Evolutionary conservation across 2,329 filamentous ascomycete species (phyloP), one percentile per base, ranked within the genome.

Genomic region (Paecilomyces sp.): DNA sequence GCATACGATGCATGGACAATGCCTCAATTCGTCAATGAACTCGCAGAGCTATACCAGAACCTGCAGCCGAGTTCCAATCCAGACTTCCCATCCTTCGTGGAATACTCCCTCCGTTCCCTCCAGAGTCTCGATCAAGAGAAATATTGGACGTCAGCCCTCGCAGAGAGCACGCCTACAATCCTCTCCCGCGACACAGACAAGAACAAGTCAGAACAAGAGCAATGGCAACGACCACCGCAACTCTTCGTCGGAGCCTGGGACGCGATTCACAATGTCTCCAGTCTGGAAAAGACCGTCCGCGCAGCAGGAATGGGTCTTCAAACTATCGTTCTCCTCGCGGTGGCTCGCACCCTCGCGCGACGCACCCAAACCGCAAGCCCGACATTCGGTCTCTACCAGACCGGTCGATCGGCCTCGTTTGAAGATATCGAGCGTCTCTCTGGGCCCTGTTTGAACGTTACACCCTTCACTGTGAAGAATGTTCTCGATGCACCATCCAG

Each of bases 1-100:
- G 65, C 67, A 7, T 76, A 75, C 57, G 73, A 76, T 51, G 72
- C 72, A 2, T 74, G 71, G 67, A 70, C 72, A 0, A 72, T 76
- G 65, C 66, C 66, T 1, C 67, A 68, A 52, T 63, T 75, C 7
- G 59, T 74, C 9, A 58, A 66, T 12, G 72, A 75, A 34, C 68
- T 76, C 2, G 59, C 57, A 11, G 61, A 63, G 0, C 61, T 74
- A 11, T 75, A 75, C 55, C 54, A 61, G 8, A 57, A 54, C 13
- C 54, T 63, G 8, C 3, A 47, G 2, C 34, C 62, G 12, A 60
- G 59, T 15, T 57, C 64, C 7, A 63, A 60, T 30, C 63, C 66
- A 1, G 60, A 65, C 30, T 68, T 68, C 55, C 60, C 66, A 18
- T 55, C 61, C 1, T 69, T 70, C 51, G 68, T 73, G 41, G 60